These are phyloP conservation scores for Yamadazyma blattariae DNA, from an alignment of 1,139 yeast species.

Conservation along the genomic window DNA sequence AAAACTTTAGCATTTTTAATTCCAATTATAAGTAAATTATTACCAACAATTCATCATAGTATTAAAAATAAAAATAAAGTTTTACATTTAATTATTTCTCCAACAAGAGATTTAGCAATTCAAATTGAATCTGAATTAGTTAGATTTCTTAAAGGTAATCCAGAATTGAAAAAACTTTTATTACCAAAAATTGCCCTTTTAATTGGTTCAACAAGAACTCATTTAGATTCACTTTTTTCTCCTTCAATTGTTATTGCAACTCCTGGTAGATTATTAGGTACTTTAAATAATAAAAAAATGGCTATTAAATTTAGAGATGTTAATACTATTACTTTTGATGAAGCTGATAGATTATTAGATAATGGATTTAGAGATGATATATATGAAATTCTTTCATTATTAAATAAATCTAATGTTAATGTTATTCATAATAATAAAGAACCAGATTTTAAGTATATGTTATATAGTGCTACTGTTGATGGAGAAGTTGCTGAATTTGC, in stretches of 20 bases:
- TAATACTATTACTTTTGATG: conserved; percentile 74
- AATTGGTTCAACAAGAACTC: conserved; percentile 39
- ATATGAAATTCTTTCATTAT: conserved; percentile 48
- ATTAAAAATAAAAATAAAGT: conserved; percentile 31
- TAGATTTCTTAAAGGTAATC: conserved; percentile 12
- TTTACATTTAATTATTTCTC: conserved; percentile 72
- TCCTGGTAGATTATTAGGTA: conserved; percentile 81
- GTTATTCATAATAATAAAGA: conserved; percentile 16
- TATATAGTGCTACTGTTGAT: conserved; percentile 89
- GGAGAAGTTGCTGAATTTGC: conserved; percentile 66
- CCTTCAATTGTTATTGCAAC: conserved; percentile 74
- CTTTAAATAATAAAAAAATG: conserved; percentile 45
- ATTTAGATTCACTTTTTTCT: conserved; percentile 18
- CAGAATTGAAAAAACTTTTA: conserved; percentile 25
- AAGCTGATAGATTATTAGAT: conserved; percentile 81
- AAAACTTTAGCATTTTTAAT: conserved; percentile 86
- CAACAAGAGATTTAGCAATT: conserved; percentile 88
- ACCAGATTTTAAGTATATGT: conserved; percentile 53
- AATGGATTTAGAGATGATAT: conserved; percentile 72
- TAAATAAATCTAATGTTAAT: conserved; percentile 27
- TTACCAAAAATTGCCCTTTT: conserved; percentile 21
- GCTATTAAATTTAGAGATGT: conserved; percentile 51
- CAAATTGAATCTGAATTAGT: conserved; percentile 71
- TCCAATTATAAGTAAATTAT: conserved; percentile 53
- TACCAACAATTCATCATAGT: conserved; percentile 11